Conservation (phyloP, 148 eudicot species). For the Cornus kousa region DNA sequence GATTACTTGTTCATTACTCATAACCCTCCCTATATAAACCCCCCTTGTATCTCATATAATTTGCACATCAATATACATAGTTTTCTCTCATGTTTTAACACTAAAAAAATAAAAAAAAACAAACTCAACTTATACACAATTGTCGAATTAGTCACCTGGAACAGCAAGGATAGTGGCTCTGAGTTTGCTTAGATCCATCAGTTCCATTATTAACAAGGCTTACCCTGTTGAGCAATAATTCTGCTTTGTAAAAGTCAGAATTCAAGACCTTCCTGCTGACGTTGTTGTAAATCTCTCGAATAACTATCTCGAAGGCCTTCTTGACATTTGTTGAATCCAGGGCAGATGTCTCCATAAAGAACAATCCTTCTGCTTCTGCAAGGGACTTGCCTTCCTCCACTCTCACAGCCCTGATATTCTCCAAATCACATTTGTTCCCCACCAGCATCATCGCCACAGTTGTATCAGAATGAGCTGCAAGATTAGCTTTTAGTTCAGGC, state of each 20-base stretch:
- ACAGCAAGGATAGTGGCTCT: constrained; percentile 33
- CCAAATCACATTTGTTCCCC: constrained; percentile 47
- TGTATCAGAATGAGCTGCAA: constrained; percentile 49
- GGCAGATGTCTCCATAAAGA: constrained; percentile 53
- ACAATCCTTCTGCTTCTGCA: constrained; percentile 43
- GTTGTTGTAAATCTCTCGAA: constrained; percentile 46
- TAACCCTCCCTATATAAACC: no score
- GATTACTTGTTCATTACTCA: no score
- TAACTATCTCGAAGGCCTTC: constrained; percentile 44
- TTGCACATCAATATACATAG: no score
- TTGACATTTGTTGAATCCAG: constrained; percentile 43
- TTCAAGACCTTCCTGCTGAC: constrained; percentile 52
- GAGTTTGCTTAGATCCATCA: constrained; percentile 27
- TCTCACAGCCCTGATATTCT: constrained; percentile 42
- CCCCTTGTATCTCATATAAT: no score
- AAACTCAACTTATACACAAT: background rate
- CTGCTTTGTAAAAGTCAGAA: constrained; percentile 51
- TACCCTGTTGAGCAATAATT: constrained; percentile 42
- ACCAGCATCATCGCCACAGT: constrained; percentile 48
- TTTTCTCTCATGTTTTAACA: no score
- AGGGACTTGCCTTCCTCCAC: constrained; percentile 43
- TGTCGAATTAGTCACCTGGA: constrained; percentile 20
- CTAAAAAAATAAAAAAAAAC: background rate
- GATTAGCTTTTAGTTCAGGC: background rate
- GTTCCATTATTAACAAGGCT: constrained; percentile 33